phyloP scores from a whole-genome alignment of 2,329 filamentous ascomycete genomes.

The Microdochium bolleyi region DNA sequence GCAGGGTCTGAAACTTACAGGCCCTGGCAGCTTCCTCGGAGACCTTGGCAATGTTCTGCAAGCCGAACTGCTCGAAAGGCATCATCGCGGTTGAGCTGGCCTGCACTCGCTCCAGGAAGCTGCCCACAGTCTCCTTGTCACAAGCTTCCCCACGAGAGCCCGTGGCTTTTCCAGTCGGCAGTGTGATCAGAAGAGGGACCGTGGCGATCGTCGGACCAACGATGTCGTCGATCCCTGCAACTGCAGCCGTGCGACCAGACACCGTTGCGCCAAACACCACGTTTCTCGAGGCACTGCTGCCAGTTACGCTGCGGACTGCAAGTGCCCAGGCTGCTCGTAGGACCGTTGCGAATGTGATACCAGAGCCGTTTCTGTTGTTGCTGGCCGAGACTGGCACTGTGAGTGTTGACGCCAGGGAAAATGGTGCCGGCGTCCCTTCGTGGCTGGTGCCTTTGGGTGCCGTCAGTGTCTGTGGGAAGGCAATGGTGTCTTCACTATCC shows the following conservation, averaged over 20 bases:
- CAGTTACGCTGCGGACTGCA: neutral
- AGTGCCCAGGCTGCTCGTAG: conserved; percentile 2
- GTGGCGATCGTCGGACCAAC: conserved; percentile 2
- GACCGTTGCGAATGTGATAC: neutral
- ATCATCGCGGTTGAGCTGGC: neutral
- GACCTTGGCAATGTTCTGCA: neutral
- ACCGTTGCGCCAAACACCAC: neutral
- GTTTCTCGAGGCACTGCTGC: neutral
- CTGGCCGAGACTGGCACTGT: neutral
- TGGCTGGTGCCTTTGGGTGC: neutral
- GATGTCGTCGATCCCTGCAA: neutral
- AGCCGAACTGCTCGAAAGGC: neutral
- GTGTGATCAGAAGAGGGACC: conserved; percentile 1
- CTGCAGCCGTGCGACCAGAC: neutral
- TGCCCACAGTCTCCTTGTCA: neutral
- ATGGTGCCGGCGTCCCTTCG: neutral
- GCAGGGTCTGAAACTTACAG: neutral
- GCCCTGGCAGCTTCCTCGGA: neutral
- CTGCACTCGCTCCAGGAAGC: neutral
- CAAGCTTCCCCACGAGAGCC: neutral
- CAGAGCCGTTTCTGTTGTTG: neutral
- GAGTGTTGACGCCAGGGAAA: neutral
- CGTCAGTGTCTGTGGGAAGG: neutral
- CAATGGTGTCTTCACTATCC: neutral
- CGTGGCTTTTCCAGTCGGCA: neutral